These are phyloP conservation scores for Exophiala spinifera DNA, from an alignment of 2,329 filamentous ascomycete genomes.

Conservation along the genomic window DNA sequence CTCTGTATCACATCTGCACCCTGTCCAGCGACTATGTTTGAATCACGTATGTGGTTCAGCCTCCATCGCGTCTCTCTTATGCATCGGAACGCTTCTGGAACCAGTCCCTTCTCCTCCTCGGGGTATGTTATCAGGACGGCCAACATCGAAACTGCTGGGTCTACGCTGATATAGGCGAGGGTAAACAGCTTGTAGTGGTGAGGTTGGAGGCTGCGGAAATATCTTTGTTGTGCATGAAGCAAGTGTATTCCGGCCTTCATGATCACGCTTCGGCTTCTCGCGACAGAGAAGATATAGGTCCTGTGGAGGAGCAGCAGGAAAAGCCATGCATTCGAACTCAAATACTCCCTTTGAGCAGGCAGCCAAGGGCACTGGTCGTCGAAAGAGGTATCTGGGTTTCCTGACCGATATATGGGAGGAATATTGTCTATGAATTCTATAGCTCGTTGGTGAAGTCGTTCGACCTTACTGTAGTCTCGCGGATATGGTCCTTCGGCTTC, in stretches of 20 bases:
- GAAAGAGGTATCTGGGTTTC: slow-evolving; percentile 9
- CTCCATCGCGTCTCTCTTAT: slow-evolving; percentile 7
- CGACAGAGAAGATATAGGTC: slow-evolving; percentile 10
- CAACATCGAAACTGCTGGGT: slow-evolving; percentile 11
- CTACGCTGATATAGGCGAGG: slow-evolving; percentile 8
- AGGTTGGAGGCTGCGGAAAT: neutral
- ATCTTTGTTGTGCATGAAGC: slow-evolving; percentile 9
- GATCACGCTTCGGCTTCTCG: slow-evolving; percentile 7
- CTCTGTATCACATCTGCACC: slow-evolving; percentile 16
- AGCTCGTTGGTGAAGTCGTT: slow-evolving; percentile 8
- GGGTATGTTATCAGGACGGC: slow-evolving; percentile 14
- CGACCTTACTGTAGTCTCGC: slow-evolving; percentile 11
- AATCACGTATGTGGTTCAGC: slow-evolving; percentile 6
- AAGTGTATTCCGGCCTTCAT: slow-evolving; percentile 7
- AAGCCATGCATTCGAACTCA: slow-evolving; percentile 9
- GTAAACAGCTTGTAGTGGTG: slow-evolving; percentile 14
- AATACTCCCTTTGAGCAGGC: slow-evolving; percentile 8
- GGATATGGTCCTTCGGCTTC: slow-evolving; percentile 10
- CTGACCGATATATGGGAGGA: slow-evolving; percentile 5
- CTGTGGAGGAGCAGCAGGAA: slow-evolving; percentile 12
- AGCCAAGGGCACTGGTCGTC: slow-evolving; percentile 7
- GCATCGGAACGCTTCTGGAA: slow-evolving; percentile 7
- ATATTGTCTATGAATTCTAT: slow-evolving; percentile 7
- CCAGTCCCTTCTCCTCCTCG: slow-evolving; percentile 2
- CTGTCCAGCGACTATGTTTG: slow-evolving; percentile 12